Percentiles rank a stretch among this genome's conserved stretches.
phyloP scores from a whole-genome alignment of 331 rosid species.

The Pyracantha coccinea region DNA sequence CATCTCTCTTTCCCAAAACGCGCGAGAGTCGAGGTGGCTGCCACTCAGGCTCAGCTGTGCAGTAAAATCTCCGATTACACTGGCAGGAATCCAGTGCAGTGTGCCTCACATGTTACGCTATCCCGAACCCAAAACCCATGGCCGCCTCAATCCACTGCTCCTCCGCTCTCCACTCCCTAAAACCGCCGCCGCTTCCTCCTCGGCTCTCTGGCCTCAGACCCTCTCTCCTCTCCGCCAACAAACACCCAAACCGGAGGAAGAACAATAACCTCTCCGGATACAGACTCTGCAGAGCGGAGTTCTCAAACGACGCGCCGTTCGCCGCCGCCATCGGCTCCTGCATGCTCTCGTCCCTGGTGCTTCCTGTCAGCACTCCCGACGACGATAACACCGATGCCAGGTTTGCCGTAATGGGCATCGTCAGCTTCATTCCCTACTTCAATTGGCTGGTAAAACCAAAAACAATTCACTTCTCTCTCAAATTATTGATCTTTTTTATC shows the following conservation, averaged over 20 bases:
- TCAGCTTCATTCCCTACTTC: slow-evolving; percentile 89
- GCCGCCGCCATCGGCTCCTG: slow-evolving; percentile 80
- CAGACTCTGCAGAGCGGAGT: slow-evolving; percentile 26
- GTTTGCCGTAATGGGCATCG: slow-evolving; percentile 75
- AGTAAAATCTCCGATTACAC: not conserved
- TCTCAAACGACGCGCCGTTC: slow-evolving; percentile 67
- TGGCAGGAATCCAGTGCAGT: too few species aligned
- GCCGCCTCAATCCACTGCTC: slow-evolving; percentile 5
- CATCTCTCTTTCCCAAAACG: not conserved
- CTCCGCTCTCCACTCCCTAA: not conserved
- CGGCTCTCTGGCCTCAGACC: slow-evolving; percentile 2
- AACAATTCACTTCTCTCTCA: too few species aligned
- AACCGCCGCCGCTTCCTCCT: not conserved
- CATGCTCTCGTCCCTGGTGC: slow-evolving; percentile 57
- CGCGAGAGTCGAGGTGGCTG: not conserved
- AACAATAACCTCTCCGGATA: not conserved
- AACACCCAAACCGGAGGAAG: slow-evolving; percentile 4
- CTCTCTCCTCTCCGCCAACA: not conserved
- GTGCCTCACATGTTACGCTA: too few species aligned
- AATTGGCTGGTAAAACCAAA: slow-evolving; percentile 71
- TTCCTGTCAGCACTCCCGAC: slow-evolving; percentile 26
- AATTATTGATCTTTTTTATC: not conserved
- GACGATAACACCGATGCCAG: slow-evolving; percentile 56
- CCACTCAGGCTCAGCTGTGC: not conserved
- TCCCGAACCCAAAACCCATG: not conserved